A percentile compares a stretch with the other conserved stretches of the same genome.
Evolutionary conservation across 345 rosid genomes (phyloP).

Genomic region (Brassica carinata): DNA sequence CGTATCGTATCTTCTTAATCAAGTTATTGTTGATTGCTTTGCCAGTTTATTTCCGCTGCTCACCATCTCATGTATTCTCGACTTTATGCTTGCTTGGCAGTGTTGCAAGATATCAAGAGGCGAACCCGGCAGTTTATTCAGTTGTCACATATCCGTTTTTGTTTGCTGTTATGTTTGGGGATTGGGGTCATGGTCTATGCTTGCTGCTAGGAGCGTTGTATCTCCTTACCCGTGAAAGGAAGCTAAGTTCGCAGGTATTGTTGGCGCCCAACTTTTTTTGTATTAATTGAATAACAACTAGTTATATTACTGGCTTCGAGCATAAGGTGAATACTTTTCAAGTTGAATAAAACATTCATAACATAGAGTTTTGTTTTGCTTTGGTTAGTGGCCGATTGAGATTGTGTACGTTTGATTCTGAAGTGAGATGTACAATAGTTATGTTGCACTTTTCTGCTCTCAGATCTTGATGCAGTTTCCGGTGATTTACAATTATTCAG

Average conservation of each 20-base stretch:
- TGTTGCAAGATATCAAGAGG: constrained; percentile 95
- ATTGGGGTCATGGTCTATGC: constrained; percentile 99
- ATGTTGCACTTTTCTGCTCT: constrained; percentile 15
- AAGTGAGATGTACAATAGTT: constrained; percentile 14
- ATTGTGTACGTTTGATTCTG: constrained; percentile 7
- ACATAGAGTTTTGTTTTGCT: constrained; percentile 2
- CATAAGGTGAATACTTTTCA: constrained; percentile 4
- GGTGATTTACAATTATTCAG: background rate
- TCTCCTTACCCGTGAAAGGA: constrained; percentile 85
- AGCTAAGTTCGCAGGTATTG: constrained; percentile 72
- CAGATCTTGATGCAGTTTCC: background rate
- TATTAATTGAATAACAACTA: constrained; percentile 1
- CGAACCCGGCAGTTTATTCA: constrained; percentile 93
- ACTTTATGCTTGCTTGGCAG: constrained; percentile 57
- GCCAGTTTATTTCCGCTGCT: constrained; percentile 17
- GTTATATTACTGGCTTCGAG: constrained; percentile 7
- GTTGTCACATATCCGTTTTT: constrained; percentile 91
- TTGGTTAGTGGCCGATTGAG: constrained; percentile 14
- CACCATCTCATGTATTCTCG: constrained; percentile 6
- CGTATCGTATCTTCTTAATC: background rate
- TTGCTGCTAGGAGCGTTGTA: constrained; percentile 87
- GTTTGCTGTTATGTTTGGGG: constrained; percentile 99
- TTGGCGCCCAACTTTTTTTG: constrained; percentile 9
- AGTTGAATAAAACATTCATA: constrained; percentile 4
- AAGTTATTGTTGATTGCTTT: constrained; percentile 28